Base-by-base conservation (phyloP, 1,284 basidiomycete species). In the Cryptococcus sp. region DNA sequence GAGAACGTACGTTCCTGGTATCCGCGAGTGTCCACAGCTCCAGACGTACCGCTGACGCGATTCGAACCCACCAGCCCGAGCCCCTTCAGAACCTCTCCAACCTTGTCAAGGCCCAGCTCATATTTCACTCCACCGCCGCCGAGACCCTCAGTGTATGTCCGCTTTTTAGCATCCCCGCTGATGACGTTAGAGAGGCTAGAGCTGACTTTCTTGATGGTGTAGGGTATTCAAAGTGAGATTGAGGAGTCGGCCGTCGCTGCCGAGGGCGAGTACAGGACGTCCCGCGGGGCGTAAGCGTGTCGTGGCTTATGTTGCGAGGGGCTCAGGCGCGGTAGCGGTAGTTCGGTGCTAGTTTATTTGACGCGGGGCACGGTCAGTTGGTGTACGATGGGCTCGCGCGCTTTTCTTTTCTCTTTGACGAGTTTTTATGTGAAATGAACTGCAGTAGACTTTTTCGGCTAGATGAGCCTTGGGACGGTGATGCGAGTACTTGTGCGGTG, bases 11-110 rank as follows among this genome's bases (percentile, higher is more conserved):
- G 87, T 80, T 24, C 1, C 16, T 15, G 6, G 12, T 37, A 3
- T 46, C n/a, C 45, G 4, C 24, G 1, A 3, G 15, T 11, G 11
- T 16, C 11, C 8, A 48, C 45, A 16, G 33, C 44, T 50, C n/a
- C 0, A 47, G 16, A 46, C 28, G 28, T 45, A 18, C 23, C 46
- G 13, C 43, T 45, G 33, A 33, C 40, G 11, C 28, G 38, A 7
- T 40, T n/a, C n/a, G n/a, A 11, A 37, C 24, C 28, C n/a, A 15
- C 28, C 21, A 93, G 91, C 95, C 95, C 46, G 95, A 98, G 79
- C 91, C 95, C 0, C 79, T 98, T 73, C 92, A 91, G 83, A 91
- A 93, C 78, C 78, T 98, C 50, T 91, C 92, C 61, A 87, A 91
- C 70, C 86, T 98, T 54, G 84, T 87, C 72, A 96, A 96, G 78